Evolutionary conservation across 2,329 filamentous ascomycete species (phyloP).

Genomic region (Calonectria crousiana): DNA sequence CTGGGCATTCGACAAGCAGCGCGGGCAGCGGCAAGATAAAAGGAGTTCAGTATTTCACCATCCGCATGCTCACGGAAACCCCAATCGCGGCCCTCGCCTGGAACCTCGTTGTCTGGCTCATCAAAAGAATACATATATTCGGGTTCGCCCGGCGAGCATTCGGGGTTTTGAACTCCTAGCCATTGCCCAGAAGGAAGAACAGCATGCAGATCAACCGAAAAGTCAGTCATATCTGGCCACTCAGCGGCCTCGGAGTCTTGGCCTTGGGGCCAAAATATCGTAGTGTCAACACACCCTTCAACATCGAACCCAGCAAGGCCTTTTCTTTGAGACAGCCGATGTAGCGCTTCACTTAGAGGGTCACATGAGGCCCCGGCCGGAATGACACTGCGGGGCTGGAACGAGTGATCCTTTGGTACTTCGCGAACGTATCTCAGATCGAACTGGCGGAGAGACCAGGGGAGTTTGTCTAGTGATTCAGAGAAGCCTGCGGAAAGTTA

Average conservation of each 20-base stretch:
- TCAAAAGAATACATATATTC: background rate
- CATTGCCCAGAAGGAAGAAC: constrained; percentile 16
- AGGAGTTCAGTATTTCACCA: background rate
- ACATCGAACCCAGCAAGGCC: background rate
- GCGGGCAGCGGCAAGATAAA: constrained; percentile 5
- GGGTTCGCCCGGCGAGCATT: background rate
- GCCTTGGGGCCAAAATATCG: background rate
- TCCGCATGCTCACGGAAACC: background rate
- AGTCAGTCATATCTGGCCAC: background rate
- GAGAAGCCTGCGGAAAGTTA: background rate
- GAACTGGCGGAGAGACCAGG: background rate
- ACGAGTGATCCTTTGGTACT: constrained; percentile 6
- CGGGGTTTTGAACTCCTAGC: background rate
- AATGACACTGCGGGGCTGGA: background rate
- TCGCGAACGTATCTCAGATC: background rate
- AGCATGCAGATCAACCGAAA: background rate
- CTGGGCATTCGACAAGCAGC: constrained; percentile 2
- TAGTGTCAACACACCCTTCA: background rate
- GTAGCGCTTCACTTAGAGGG: background rate
- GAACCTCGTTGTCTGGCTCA: background rate
- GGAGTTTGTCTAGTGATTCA: background rate
- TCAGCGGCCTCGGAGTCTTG: background rate
- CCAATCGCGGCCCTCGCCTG: background rate
- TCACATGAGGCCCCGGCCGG: background rate
- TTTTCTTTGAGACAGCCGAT: background rate